Evolutionary conservation across 1,284 basidiomycete species (phyloP).

Genomic region (Erythrobasidium hasegawianum): DNA sequence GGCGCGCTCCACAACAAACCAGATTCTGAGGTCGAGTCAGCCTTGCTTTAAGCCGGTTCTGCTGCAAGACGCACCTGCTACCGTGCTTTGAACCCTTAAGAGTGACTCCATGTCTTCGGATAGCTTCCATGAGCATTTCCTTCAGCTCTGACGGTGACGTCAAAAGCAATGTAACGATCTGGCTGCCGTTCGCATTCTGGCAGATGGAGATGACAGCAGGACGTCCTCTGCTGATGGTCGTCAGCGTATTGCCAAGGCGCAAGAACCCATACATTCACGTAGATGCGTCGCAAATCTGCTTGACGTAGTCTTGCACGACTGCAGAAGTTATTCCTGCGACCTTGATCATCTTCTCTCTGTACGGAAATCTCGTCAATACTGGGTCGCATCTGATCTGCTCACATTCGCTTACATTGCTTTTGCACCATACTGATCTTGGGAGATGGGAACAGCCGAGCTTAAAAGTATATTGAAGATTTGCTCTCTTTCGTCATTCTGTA

Average conservation of each 20-base stretch:
- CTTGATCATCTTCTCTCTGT: slow-evolving; percentile 36
- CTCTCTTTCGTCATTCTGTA: slow-evolving; percentile 9
- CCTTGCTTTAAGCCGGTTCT: background rate
- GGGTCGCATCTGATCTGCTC: background rate
- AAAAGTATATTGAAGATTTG: slow-evolving; percentile 23
- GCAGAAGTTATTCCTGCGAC: slow-evolving; percentile 19
- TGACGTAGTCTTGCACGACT: slow-evolving; percentile 13
- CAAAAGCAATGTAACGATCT: slow-evolving; percentile 33
- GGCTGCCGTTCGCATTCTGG: slow-evolving; percentile 30
- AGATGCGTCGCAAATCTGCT: slow-evolving; percentile 15
- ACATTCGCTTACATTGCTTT: slow-evolving; percentile 26
- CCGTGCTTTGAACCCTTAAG: slow-evolving; percentile 33
- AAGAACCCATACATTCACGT: background rate
- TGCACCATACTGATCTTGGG: slow-evolving; percentile 29
- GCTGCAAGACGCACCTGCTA: background rate
- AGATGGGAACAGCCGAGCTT: background rate
- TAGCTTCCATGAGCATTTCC: slow-evolving; percentile 33
- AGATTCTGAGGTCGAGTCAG: slow-evolving; percentile 7
- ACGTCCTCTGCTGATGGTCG: slow-evolving; percentile 1
- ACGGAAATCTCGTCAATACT: background rate
- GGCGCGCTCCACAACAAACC: slow-evolving; percentile 32
- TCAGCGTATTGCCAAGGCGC: background rate
- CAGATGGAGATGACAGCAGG: slow-evolving; percentile 29
- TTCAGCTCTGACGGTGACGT: slow-evolving; percentile 28
- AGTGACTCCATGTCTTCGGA: slow-evolving; percentile 32